These are phyloP conservation scores for Aechmea fasciata DNA, from an alignment of 176 grass and related monocot genomes.

Conservation along the genomic window DNA sequence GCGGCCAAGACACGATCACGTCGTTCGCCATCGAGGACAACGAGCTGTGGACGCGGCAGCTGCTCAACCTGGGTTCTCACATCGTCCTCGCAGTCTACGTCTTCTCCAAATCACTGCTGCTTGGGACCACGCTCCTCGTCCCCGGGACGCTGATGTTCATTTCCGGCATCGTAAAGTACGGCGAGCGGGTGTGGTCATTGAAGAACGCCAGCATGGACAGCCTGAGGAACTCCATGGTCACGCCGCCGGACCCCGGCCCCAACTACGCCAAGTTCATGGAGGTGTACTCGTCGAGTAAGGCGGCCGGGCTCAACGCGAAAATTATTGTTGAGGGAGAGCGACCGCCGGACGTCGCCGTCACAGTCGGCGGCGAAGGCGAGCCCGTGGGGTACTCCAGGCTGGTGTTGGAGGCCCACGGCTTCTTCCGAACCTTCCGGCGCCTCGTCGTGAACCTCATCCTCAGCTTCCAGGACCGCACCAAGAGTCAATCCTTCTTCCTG, in stretches of 20 bases:
- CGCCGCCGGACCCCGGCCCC: neutral
- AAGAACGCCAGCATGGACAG: slow-evolving; percentile 25
- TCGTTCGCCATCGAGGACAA: slow-evolving; percentile 49
- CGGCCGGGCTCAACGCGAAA: slow-evolving; percentile 3
- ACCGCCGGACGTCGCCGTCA: no score
- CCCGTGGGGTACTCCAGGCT: neutral
- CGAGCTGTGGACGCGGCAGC: slow-evolving; percentile 42
- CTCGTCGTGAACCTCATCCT: slow-evolving; percentile 5
- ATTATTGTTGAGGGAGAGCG: neutral
- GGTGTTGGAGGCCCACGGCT: neutral
- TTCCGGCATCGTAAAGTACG: slow-evolving; percentile 43
- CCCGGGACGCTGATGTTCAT: slow-evolving; percentile 24
- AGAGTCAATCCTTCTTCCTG: slow-evolving; percentile 22
- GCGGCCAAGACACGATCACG: slow-evolving; percentile 58
- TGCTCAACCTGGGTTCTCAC: slow-evolving; percentile 47
- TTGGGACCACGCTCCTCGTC: neutral
- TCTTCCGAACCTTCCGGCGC: neutral
- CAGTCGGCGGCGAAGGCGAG: no score
- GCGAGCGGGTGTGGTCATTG: slow-evolving; percentile 41
- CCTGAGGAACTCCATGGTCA: slow-evolving; percentile 20
- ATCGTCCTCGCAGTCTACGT: slow-evolving; percentile 28
- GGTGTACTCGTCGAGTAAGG: neutral
- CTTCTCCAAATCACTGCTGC: slow-evolving; percentile 6
- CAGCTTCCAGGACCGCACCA: slow-evolving; percentile 10
- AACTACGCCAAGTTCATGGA: slow-evolving; percentile 8